Evolutionary conservation across 2,329 filamentous ascomycete genomes (phyloP), one percentile per base, ranked within the genome.

Genomic region (Chaetomium sp.): DNA sequence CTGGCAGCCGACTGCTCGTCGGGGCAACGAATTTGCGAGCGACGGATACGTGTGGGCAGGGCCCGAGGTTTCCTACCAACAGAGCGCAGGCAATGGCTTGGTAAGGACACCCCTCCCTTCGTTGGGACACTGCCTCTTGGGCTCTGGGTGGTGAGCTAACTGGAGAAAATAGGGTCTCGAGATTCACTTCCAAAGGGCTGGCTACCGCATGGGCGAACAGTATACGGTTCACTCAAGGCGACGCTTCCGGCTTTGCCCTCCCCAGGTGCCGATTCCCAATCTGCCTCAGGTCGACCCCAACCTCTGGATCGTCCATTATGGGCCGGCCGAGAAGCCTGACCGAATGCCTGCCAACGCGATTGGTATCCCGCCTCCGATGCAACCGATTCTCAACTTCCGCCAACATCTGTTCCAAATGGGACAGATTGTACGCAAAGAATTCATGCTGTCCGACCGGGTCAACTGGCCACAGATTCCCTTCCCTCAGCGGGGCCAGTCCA

Each of bases 11-110:
- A 81, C 90, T 60, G 84, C 88, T 71, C 85, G 88, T 64, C 78
- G 91, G 62, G 87, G 86, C 4, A 87, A 85, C 1, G 89, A 88
- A 72, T 96, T 93, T 74, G 89, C 94, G 9, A 96, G 90, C 42
- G 94, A 99, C 80, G 95, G 95, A 55, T 96, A 93, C 75, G 83
- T 97, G 21, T 99, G 93, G 93, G 88, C 88, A 19, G 90, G 93
- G 70, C 85, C 87, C 6, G 94, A 99, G 78, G 84, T 89, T 60
- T 86, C 86, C 51, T 94, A 89, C 70, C 88, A 88, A 68, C 88
- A 93, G 67, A 90, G 96, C 62, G 78, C 87, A 65, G 85, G 89
- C 67, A 83, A 86, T 69, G 84, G 83, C 58, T 73, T 86, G 75
- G 85, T 87, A 80, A 62, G 83, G 74, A 16, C 29, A 9, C 23